Evolutionary conservation across 2,329 filamentous ascomycete genomes (phyloP), one percentile per base, ranked within the genome.

Genomic region (Ophiocordyceps camponoti-floridani): DNA sequence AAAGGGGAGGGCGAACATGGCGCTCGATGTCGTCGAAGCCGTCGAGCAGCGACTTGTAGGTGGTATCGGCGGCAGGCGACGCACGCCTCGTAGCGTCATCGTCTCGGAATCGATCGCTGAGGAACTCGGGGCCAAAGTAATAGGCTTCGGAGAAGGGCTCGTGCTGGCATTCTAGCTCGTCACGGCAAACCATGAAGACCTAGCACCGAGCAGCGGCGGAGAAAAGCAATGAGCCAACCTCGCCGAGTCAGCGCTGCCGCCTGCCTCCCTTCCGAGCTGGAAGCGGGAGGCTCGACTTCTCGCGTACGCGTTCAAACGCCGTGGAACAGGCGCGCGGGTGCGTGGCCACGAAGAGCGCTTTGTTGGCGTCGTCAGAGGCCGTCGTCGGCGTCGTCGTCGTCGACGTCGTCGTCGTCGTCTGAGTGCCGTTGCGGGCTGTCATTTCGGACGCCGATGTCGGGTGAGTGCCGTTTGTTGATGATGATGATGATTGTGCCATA

Each of bases 121-220:
- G 72, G 53, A 85, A 75, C 66, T 98, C 91, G 7, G 89, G 88
- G 44, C 91, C 89, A 58, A 82, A 96, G 67, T 96, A 96, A 60
- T 89, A 96, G 48, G 88, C 84, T 64, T 96, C 91, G 45, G 89
- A 89, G 63, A 96, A 96, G 5, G 91, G 91, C 67, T 98, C 91
- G 62, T 96, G 91, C 54, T 91, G 72, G 59, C 85, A 94, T 55
- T 81, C 72, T 47, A 96, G 73, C 45, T 72, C 79, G 57, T 94
- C 81, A 53, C 76, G 75, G 53, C 86, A 82, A 54, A 88, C 94
- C 89, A 96, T 95, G 63, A 98, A 96, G 51, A 96, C 88, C 84
- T 91, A 52, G 14, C 14, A n/a, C 4, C 18, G 19, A 40, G 26
- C 38, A 14, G 13, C 27, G 19, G 31, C 16, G 42, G 43, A 33